Conservation (phyloP, 768 basidiomycete genomes). For the Lentinula detonsa region DNA sequence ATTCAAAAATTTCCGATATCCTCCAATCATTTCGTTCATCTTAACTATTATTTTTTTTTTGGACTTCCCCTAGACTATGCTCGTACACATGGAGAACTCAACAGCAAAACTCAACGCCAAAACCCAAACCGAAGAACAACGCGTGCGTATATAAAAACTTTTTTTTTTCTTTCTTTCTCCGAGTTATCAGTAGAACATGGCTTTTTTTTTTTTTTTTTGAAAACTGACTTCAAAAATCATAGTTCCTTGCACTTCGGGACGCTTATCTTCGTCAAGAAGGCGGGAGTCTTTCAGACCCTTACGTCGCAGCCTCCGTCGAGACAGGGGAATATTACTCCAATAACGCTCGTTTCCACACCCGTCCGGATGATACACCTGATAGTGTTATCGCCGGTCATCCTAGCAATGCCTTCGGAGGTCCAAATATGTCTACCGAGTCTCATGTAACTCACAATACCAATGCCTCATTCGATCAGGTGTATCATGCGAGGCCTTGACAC, state of each 20-base stretch:
- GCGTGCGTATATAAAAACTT: slow-evolving; percentile 30
- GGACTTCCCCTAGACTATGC: slow-evolving; percentile 41
- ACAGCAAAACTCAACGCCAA: slow-evolving; percentile 43
- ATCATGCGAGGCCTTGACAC: background rate
- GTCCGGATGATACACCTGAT: background rate
- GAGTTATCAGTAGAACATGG: background rate
- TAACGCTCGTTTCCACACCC: background rate
- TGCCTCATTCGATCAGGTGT: background rate
- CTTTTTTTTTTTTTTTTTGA: background rate
- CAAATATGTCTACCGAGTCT: background rate
- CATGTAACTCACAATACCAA: background rate
- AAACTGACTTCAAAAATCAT: background rate
- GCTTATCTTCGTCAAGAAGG: slow-evolving; percentile 15
- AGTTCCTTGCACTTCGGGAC: slow-evolving; percentile 23
- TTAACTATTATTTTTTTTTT: background rate
- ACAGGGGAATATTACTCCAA: background rate
- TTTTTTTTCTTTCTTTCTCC: background rate
- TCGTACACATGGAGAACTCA: slow-evolving; percentile 64
- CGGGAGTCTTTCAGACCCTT: background rate
- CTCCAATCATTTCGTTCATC: background rate
- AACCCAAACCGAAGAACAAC: slow-evolving; percentile 49
- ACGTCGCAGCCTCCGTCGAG: background rate
- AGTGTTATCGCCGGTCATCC: background rate
- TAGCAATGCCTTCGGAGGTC: background rate
- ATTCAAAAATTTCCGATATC: slow-evolving; percentile 8